Percentiles rank a stretch among this genome's conserved stretches.
Evolutionary conservation across 2,329 filamentous ascomycete species (phyloP).

Genomic region (Neonectria sp.): DNA sequence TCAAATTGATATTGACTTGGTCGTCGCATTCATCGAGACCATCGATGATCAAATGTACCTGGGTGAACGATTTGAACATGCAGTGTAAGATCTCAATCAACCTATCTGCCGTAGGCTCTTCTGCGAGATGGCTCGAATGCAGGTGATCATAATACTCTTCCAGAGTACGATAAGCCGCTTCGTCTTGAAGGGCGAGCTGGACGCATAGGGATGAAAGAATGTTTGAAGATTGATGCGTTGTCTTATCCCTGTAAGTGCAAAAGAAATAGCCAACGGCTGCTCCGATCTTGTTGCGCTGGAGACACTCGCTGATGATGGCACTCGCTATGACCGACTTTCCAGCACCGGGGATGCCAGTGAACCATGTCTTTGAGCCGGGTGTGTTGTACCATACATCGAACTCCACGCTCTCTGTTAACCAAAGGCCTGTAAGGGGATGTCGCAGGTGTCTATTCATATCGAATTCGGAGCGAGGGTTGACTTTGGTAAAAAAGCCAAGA

Average conservation of each 20-base stretch:
- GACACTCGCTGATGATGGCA: conserved; percentile 13
- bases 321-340: conserved; percentile 26
- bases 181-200: conserved; percentile 21
- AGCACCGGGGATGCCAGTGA: conserved; percentile 26
- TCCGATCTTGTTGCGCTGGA: neutral
- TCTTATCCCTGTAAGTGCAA: conserved; percentile 1
- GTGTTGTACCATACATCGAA: conserved; percentile 12
- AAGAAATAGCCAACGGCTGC: conserved; percentile 21
- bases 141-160: conserved; percentile 15
- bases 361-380: neutral
- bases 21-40: conserved; percentile 15
- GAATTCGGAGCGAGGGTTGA: neutral
- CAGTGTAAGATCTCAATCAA: neutral
- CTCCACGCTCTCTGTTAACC: neutral
- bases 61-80: neutral
- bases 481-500: conserved; percentile 17
- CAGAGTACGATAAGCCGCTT: neutral
- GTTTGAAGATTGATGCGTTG: fast-evolving
- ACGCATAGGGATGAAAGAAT: conserved; percentile 5
- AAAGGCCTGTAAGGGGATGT: conserved; percentile 20
- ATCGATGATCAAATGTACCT: conserved; percentile 1
- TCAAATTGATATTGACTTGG: neutral
- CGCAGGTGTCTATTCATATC: neutral
- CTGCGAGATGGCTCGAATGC: neutral
- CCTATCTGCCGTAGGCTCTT: neutral